Conservation (phyloP, 2,329 filamentous ascomycete species). For the Aspergillus floridensis region DNA sequence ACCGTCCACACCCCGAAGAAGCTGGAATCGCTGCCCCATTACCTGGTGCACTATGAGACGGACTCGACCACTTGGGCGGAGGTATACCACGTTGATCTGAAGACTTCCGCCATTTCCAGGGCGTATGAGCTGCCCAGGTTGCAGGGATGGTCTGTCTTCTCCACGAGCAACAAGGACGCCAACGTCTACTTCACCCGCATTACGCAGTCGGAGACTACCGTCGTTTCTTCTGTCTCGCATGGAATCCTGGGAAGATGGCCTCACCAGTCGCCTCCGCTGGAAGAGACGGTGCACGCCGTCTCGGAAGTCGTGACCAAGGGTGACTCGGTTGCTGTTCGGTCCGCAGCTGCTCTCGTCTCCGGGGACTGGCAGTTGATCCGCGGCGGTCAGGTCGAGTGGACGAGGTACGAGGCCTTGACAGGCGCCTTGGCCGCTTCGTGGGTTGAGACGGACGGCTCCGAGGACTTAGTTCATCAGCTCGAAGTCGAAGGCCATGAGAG, state of each 20-base stretch:
- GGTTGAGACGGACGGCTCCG: conserved; percentile 71
- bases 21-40: conserved; percentile 71
- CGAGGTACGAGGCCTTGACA: conserved; percentile 76
- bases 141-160: conserved; percentile 69
- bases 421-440: conserved; percentile 76
- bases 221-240: conserved; percentile 75
- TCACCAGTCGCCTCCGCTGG: conserved; percentile 48
- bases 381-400: conserved; percentile 79
- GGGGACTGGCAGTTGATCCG: conserved; percentile 80
- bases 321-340: conserved; percentile 71
- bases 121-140: conserved; percentile 76
- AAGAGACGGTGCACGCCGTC: conserved; percentile 63
- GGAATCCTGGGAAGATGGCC: conserved; percentile 74
- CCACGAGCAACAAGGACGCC: conserved; percentile 70
- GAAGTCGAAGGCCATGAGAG: conserved; percentile 85
- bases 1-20: conserved; percentile 71
- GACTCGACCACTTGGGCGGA: conserved; percentile 72
- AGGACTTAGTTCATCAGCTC: conserved; percentile 74
- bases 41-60: conserved; percentile 78
- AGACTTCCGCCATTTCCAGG: conserved; percentile 66
- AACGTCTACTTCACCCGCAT: conserved; percentile 89
- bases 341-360: conserved; percentile 63
- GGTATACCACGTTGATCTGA: conserved; percentile 78
- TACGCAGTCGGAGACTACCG: conserved; percentile 68
- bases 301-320: conserved; percentile 79